These are phyloP conservation scores for Tinospora cordifolia DNA, from an alignment of 164 flowering plant genomes.

Conservation along the genomic window DNA sequence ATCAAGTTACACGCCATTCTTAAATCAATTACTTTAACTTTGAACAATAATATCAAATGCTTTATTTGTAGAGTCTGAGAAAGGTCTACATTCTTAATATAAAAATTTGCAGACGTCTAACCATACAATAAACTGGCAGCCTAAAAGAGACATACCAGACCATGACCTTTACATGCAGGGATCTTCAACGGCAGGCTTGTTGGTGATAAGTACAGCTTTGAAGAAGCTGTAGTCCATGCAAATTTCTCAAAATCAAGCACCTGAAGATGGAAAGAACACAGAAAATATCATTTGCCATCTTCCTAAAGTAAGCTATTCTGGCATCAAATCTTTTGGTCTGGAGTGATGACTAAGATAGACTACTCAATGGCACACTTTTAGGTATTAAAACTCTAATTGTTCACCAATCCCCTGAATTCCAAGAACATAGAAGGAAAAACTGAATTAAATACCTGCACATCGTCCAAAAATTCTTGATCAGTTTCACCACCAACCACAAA, in stretches of 20 bases:
- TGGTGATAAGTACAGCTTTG: conserved; percentile 85
- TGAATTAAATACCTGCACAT: conserved; percentile 66
- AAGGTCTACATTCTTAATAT: background rate
- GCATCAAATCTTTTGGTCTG: background rate
- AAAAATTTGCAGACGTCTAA: background rate
- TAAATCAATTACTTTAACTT: background rate
- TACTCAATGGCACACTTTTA: background rate
- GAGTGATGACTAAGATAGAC: background rate
- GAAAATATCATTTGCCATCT: background rate
- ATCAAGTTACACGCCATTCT: background rate
- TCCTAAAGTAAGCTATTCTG: background rate
- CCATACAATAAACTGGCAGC: background rate
- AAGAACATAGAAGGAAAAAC: background rate
- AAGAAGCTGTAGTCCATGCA: conserved; percentile 69
- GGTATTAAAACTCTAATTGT: background rate
- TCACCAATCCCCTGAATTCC: background rate
- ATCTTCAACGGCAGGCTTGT: conserved; percentile 77
- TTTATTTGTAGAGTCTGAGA: background rate
- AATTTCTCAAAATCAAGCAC: conserved; percentile 77
- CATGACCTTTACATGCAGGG: conserved; percentile 93
- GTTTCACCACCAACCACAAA: conserved; percentile 97
- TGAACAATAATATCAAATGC: background rate
- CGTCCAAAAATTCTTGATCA: conserved; percentile 68
- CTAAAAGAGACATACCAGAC: conserved; percentile 48
- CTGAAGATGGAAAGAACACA: conserved; percentile 32